phyloP scores from a whole-genome alignment of 2,329 filamentous ascomycete genomes.

The Ilyonectria robusta region DNA sequence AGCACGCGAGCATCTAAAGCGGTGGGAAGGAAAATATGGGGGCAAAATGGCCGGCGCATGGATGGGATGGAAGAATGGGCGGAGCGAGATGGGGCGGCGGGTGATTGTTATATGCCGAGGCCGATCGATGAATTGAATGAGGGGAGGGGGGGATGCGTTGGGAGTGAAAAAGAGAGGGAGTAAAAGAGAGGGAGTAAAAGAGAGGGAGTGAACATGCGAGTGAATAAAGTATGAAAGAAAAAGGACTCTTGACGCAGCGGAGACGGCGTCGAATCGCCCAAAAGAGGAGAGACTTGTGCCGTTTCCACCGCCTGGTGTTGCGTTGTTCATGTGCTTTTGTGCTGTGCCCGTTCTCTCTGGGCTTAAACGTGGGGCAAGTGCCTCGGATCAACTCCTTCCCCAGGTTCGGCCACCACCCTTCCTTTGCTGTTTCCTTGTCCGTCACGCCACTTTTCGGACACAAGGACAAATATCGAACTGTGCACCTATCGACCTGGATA shows the following conservation, averaged over 20 bases:
- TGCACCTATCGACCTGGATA: no score
- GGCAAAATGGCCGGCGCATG: neutral
- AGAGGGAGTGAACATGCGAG: neutral
- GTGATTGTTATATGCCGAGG: slow-evolving; percentile 23
- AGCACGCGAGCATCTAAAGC: slow-evolving; percentile 1
- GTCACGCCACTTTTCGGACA: neutral
- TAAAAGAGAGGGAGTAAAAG: neutral
- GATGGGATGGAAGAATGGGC: slow-evolving; percentile 12
- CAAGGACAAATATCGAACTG: neutral
- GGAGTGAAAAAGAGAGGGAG: neutral
- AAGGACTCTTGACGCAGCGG: neutral
- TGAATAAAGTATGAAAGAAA: neutral
- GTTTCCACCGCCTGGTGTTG: slow-evolving; percentile 17
- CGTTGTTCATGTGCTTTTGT: slow-evolving; percentile 45
- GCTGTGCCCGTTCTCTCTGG: slow-evolving; percentile 23
- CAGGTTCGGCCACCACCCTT: neutral
- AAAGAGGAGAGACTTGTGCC: slow-evolving; percentile 9
- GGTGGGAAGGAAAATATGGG: slow-evolving; percentile 13
- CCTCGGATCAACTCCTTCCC: slow-evolving; percentile 25
- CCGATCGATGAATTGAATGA: slow-evolving; percentile 5
- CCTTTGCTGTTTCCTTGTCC: neutral
- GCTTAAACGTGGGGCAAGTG: slow-evolving; percentile 20
- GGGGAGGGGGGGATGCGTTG: neutral
- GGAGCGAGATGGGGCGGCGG: slow-evolving; percentile 4
- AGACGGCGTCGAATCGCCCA: neutral